Percentiles rank a stretch among this genome's conserved stretches.
Evolutionary conservation across 495 filamentous ascomycete species (phyloP).

Genomic region (Extremus antarcticus): DNA sequence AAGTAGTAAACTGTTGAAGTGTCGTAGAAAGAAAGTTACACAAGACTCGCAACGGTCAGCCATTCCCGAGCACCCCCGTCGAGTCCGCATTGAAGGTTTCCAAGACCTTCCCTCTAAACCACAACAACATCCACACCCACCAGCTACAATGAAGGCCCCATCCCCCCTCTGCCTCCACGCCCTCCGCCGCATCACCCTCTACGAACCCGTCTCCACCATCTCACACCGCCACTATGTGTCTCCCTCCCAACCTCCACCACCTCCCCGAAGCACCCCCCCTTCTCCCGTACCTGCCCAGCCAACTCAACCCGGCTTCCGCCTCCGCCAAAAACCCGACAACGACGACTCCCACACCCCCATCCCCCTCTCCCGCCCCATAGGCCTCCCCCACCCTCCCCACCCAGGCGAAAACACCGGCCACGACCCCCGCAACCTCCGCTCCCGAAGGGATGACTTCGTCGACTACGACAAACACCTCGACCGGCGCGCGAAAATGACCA

Average conservation of each 20-base stretch:
- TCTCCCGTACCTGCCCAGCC: slow-evolving; percentile 5
- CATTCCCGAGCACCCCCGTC: not conserved
- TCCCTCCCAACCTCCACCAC: not conserved
- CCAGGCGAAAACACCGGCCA: slow-evolving; percentile 71
- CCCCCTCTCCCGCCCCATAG: slow-evolving; percentile 68
- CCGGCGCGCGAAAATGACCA: slow-evolving; percentile 56
- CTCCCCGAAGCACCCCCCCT: not conserved
- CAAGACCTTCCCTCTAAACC: not conserved
- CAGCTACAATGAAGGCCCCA: slow-evolving; percentile 12
- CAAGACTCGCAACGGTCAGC: too few species aligned
- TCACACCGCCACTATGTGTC: not conserved
- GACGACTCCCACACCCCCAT: slow-evolving; percentile 53
- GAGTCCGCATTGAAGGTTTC: not conserved
- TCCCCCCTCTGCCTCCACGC: slow-evolving; percentile 8
- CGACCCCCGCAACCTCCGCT: slow-evolving; percentile 51
- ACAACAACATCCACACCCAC: not conserved
- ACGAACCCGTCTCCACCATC: not conserved
- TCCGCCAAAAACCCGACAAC: slow-evolving; percentile 20
- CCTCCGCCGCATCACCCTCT: slow-evolving; percentile 7
- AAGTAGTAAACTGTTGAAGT: not conserved
- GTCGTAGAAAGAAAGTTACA: not conserved
- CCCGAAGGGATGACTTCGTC: slow-evolving; percentile 71
- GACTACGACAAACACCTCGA: slow-evolving; percentile 73
- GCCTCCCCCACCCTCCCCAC: slow-evolving; percentile 57
- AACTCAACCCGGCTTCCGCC: slow-evolving; percentile 4